Evolutionary conservation across 495 filamentous ascomycete species (phyloP), one percentile per base, ranked within the genome.

Genomic region (Lindgomyces ingoldianus): DNA sequence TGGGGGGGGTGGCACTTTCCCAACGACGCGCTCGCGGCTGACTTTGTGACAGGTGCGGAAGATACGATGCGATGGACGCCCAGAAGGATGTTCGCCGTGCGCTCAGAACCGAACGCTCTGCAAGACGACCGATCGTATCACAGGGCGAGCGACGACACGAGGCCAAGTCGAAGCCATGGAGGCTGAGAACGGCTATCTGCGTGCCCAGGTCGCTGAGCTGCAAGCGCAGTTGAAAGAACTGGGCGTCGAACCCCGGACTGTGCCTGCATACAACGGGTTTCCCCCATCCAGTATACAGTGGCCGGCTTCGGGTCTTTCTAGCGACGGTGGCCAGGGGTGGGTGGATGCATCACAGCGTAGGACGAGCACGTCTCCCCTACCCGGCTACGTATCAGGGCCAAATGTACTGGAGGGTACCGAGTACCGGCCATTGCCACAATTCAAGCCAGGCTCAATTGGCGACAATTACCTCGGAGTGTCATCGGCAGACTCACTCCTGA

Each of bases 91-190:
- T 70, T 85, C 84, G 62, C 85, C 88, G 62, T 96, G 91, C 75
- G 76, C 83, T 62, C 84, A 86, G 72, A 85, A 85, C 57, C 84
- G 85, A 64, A 82, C 85, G 52, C 82, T 86, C 60, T 96, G 91
- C 75, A 84, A 83, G 69, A 89, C 91, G 10, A 96, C 91, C 14
- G 92, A 96, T 74, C 84, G 89, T 27, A 91, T 94, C 65, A 93
- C 90, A n/a, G 89, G 89, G 25, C 85, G 89, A 58, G 89, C 91
- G 14, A 85, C 85, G 27, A 82, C 83, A n/a, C 83, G 92, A 56
- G 91, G 91, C 9, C 88, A 91, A 67, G 71, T 69, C 11, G 76
- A 78, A 39, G 65, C 55, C 12, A 75, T 89, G 57, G 85, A 89
- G 70, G 77, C 82, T 81, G 74, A 89, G 61, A 73, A 72, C 55